Evolutionary conservation across 768 basidiomycete species (phyloP).

Genomic region (Suillus ampliporus): DNA sequence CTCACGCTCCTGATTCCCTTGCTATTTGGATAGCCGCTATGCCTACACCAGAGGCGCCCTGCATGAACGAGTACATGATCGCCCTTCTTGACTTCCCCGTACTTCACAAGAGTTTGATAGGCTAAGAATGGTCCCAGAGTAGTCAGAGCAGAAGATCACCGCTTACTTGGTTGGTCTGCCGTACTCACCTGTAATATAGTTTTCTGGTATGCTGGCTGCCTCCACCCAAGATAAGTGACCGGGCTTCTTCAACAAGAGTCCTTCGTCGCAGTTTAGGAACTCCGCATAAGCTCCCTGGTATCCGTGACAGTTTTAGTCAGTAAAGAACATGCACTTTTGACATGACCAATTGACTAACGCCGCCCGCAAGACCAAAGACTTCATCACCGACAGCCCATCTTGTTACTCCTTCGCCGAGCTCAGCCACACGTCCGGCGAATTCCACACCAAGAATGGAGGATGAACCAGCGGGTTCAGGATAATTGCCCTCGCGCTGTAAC

Average conservation of each 20-base stretch:
- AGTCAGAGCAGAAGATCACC: constrained; percentile 11
- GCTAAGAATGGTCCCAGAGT: constrained; percentile 41
- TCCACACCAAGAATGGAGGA: constrained; percentile 85
- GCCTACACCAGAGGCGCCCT: constrained; percentile 89
- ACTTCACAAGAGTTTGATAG: constrained; percentile 67
- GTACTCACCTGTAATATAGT: constrained; percentile 78
- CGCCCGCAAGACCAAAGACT: constrained; percentile 79
- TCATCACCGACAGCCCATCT: constrained; percentile 70
- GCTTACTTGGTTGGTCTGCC: constrained; percentile 12
- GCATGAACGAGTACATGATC: constrained; percentile 89
- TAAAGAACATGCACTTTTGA: background rate
- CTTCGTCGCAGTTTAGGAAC: constrained; percentile 70
- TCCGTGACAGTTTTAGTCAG: constrained; percentile 8
- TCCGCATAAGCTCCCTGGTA: constrained; percentile 89
- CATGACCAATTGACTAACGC: constrained; percentile 55
- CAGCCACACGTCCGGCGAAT: constrained; percentile 72
- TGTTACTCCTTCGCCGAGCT: constrained; percentile 55
- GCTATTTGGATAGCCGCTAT: constrained; percentile 89
- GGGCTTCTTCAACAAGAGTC: constrained; percentile 78
- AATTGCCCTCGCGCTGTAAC: constrained; percentile 69
- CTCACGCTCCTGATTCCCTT: constrained; percentile 74
- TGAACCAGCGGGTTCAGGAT: constrained; percentile 78
- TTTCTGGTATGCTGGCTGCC: constrained; percentile 89
- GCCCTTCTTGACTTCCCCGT: constrained; percentile 69
- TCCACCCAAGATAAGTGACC: constrained; percentile 76